These are phyloP conservation scores for Mucor indicus DNA, from an alignment of 371 early-diverging fungal species.

Conservation along the genomic window DNA sequence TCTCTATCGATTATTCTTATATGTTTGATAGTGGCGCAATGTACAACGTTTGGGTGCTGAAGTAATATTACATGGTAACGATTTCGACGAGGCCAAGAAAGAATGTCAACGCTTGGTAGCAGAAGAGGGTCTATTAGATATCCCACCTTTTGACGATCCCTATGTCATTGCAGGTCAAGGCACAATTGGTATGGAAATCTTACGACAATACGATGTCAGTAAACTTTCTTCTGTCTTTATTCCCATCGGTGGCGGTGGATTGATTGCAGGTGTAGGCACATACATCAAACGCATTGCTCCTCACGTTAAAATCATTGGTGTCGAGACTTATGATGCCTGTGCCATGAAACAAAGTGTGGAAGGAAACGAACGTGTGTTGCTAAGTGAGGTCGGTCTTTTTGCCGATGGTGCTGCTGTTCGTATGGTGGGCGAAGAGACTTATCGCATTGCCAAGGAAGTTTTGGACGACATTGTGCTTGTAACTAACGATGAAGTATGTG, in stretches of 20 bases:
- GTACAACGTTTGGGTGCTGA: conserved; percentile 89
- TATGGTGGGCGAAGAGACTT: conserved; percentile 85
- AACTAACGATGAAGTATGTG: conserved; percentile 94
- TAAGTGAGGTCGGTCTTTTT: conserved; percentile 90
- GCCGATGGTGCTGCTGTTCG: conserved; percentile 97
- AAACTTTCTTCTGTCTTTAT: conserved; percentile 86
- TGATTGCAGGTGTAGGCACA: conserved; percentile 87
- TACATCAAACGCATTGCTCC: conserved; percentile 90
- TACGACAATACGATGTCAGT: conserved; percentile 69
- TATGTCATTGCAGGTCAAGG: conserved; percentile 98
- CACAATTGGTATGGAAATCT: conserved; percentile 91
- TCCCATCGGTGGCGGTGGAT: conserved; percentile 94
- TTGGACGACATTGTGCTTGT: conserved; percentile 88
- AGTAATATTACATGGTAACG: conserved; percentile 84
- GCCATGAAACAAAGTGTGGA: conserved; percentile 84
- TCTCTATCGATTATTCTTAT: background rate
- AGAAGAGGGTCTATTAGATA: conserved; percentile 77
- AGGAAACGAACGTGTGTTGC: conserved; percentile 54
- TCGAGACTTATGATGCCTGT: conserved; percentile 88
- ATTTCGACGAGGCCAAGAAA: conserved; percentile 91
- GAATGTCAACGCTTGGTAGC: conserved; percentile 74
- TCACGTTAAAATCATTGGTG: conserved; percentile 83
- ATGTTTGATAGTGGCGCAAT: conserved; percentile 84
- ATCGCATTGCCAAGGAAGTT: conserved; percentile 63
- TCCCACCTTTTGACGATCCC: conserved; percentile 97